Evolutionary conservation across 169 alveolate genomes (phyloP), one percentile per base, ranked within the genome.

Genomic region (Babesia divergens): DNA sequence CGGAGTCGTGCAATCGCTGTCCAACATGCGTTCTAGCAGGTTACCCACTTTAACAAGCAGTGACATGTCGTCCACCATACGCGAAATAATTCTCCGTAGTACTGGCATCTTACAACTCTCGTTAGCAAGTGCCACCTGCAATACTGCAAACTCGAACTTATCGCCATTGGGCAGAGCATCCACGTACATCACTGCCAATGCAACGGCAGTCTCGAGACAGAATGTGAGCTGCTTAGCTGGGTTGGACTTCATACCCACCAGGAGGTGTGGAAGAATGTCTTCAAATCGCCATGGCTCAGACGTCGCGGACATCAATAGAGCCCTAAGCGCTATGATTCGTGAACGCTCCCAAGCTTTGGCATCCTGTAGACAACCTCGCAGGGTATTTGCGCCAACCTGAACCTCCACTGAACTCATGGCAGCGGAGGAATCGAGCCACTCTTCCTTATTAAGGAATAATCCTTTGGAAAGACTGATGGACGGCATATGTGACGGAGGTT

Each of bases 281-380:
- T 62, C 72, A 20, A 44, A 6, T 0, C n/a, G 32, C 29, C 18
- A 1, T 24, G 38, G 26, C 24, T 44, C 59, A 2, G 26, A 22
- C 24, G 32, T 32, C 35, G 18, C 18, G n/a, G 18, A 11, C 35
- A 44, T 32, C 18, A 62, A 32, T 22, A 62, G 72, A 43, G 72
- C 60, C 3, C 46, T 24, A 18, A 62, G 59, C 24, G 72, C 59
- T 16, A 62, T 16, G 14, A 62, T 46, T 28, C 72, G 13, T 22
- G 72, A 42, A 6, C 72, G 40, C 47, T 62, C 60, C 72, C 72
- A 62, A 26, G 72, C 56, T 28, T 47, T 49, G 18, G 72, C 60
- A 20, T 51, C n/a, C 59, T 62, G 72, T 14, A 62, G 59, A 18
- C 72, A 44, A 7, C 31, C 72, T 18, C 60, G 11, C 32, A 62